Base-by-base conservation (phyloP, 2,329 filamentous ascomycete genomes). In the Trichophyton rubrum region DNA sequence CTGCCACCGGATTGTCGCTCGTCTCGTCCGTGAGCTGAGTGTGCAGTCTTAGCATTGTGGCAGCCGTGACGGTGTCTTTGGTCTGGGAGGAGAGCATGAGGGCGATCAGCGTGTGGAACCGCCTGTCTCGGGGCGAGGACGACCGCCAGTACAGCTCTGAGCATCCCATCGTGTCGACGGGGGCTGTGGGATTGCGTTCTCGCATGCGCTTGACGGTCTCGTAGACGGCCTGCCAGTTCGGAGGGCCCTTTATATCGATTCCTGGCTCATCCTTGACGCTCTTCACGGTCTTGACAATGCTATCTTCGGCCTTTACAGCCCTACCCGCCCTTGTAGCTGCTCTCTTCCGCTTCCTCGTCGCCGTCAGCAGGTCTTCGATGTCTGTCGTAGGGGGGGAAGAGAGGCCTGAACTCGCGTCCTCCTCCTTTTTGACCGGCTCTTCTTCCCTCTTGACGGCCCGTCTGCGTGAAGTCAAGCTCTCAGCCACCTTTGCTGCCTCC, bases 121-220 rank as follows among this genome's bases (percentile, higher is more conserved):
- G 82, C 70, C 85, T 84, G 69, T 86, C 82, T 60, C 77, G 72
- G 1, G 74, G 74, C 17, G 72, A 71, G 0, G 75, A 76, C 0
- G 68, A 68, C 5, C 69, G 71, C 74, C 74, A 77, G 64, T 75
- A 73, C 7, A 78, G 67, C 55, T 78, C 72, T 24, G 75, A 90
- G 74, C 93, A 99, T 9, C 93, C 93, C 91, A 97, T 96, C 0
- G 92, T 97, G 72, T 99, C 93, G 9, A 99, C 93, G 0, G 92
- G 88, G 0, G 93, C 93, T 0, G 74, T 77, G 3, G 81, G 73
- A 43, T 81, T 87, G 74, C 77, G 82, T 70, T 70, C 87, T 75
- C 75, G 86, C 90, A 97, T 96, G 68, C 83, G 81, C 68, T 86
- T 86, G 51, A 95, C 87, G 0, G 83, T 76, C 38, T 80, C 75